A percentile compares a stretch with the other conserved stretches of the same genome.
Conservation (phyloP, 148 eudicot genomes). For the Amaranthus hypochondriacus region DNA sequence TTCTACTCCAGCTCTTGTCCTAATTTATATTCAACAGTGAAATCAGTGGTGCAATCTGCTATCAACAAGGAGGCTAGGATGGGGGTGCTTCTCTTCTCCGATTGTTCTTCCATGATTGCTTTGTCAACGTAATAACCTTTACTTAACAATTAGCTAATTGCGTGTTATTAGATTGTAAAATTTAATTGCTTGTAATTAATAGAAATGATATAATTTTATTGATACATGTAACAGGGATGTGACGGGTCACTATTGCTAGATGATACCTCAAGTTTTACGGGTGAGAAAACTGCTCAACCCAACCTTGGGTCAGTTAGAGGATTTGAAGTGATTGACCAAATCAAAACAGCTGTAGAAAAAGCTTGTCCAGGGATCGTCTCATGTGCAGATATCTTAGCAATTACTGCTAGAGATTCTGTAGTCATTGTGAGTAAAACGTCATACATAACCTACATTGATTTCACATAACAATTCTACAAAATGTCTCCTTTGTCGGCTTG, state of each 20-base stretch:
- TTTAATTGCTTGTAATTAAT: too few species aligned
- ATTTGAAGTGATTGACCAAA: slow-evolving; percentile 35
- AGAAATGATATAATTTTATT: neutral
- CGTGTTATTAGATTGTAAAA: too few species aligned
- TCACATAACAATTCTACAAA: too few species aligned
- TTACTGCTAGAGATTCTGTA: slow-evolving; percentile 42
- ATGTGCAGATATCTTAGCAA: slow-evolving; percentile 45
- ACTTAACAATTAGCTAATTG: too few species aligned
- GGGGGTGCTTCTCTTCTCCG: slow-evolving; percentile 13
- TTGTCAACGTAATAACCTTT: slow-evolving; percentile 26
- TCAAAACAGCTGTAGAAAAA: slow-evolving; percentile 32
- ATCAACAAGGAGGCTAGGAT: neutral
- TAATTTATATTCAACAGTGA: neutral
- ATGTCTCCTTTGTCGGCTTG: too few species aligned
- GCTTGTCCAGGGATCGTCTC: slow-evolving; percentile 43
- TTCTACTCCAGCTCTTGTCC: slow-evolving; percentile 25
- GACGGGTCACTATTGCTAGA: slow-evolving; percentile 45
- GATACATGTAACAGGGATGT: slow-evolving; percentile 26
- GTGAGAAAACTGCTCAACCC: slow-evolving; percentile 38
- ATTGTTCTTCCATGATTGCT: slow-evolving; percentile 24
- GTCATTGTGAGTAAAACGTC: slow-evolving; percentile 22
- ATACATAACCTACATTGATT: neutral
- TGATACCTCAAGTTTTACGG: slow-evolving; percentile 36
- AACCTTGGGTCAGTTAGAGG: slow-evolving; percentile 36
- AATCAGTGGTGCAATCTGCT: slow-evolving; percentile 13